Base-by-base conservation (phyloP, 306 rosid species). In the Herpetospermum pedunculosum region DNA sequence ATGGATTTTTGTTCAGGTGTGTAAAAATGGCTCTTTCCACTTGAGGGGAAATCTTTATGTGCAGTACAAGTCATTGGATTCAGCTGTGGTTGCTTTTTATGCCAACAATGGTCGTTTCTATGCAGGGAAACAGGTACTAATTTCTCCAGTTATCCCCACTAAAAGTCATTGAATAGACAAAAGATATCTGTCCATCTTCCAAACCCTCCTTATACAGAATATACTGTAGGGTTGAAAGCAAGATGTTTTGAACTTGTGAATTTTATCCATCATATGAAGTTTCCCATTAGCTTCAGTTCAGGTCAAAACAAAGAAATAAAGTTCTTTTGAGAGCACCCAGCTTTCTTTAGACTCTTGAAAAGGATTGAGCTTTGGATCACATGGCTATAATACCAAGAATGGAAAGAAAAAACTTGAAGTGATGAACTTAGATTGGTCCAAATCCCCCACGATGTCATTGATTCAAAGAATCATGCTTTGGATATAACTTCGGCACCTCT, bases 1-100 rank as follows among this genome's bases (percentile, higher is more conserved):
- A 59, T 75, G 62, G 69, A 76, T 35, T 43, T 76, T 54, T 11
- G 82, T 49, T 72, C 89, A 94, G 98, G 98, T 89, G 77, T 89
- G 98, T 77, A 94, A 80, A 86, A 94, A 94, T 83, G 97, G 98
- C 59, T 80, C 98, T 34, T 91, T 83, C 81, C 98, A 94, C 87
- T 77, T 91, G 85, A 90, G 95, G 75, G 98, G 98, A 78, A 94
- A 94, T 82, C 90, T 94, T 74, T 91, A 91, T 15, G 76, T 89
- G 44, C 96, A 94, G 57, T 94, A 86, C 78, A 88, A 84, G 78
- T 81, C 72, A 8, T 60, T 91, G 85, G 96, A 91, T 81, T 89
- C 98, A 32, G 94, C 98, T 58, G 78, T 87, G 78, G 87, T 84
- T 79, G 94, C 91, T 38, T 83, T 74, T 79, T 85, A 85, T 74